Evolutionary conservation across 352 stramenopile species (phyloP).

Genomic region (Phytophthora foliorum): DNA sequence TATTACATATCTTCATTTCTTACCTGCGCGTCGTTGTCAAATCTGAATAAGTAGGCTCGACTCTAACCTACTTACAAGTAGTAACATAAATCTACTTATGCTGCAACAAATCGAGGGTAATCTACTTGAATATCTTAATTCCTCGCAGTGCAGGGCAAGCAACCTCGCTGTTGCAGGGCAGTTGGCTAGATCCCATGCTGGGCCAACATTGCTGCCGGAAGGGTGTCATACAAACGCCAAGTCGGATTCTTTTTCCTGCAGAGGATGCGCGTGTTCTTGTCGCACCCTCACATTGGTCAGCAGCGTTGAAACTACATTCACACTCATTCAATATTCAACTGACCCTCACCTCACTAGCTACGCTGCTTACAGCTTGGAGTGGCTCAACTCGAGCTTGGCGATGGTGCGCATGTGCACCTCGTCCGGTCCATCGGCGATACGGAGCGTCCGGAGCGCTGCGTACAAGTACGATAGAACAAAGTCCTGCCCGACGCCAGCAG

Average conservation of each 20-base stretch:
- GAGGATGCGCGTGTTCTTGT: background rate
- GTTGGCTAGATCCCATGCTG: too few species aligned
- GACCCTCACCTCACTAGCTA: background rate
- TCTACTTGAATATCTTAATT: too few species aligned
- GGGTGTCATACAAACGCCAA: background rate
- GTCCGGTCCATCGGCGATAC: slow-evolving; percentile 97
- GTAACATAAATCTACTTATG: too few species aligned
- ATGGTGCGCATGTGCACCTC: slow-evolving; percentile 97
- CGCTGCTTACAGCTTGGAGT: slow-evolving; percentile 50
- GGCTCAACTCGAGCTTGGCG: slow-evolving; percentile 92
- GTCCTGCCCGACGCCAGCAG: slow-evolving; percentile 92
- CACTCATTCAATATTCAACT: slow-evolving; percentile 23
- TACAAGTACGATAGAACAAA: slow-evolving; percentile 94
- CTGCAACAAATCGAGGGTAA: too few species aligned
- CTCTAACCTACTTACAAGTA: too few species aligned
- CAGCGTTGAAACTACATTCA: slow-evolving; percentile 6
- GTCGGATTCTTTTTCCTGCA: background rate
- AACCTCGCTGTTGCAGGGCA: too few species aligned
- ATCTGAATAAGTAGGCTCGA: too few species aligned
- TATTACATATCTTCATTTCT: too few species aligned
- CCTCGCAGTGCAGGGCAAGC: too few species aligned
- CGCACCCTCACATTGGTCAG: background rate
- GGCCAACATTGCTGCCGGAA: too few species aligned
- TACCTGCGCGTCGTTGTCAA: too few species aligned
- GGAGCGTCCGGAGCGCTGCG: slow-evolving; percentile 91